phyloP scores from a whole-genome alignment of 2,329 filamentous ascomycete genomes.

The Zymoseptoria tritici region DNA sequence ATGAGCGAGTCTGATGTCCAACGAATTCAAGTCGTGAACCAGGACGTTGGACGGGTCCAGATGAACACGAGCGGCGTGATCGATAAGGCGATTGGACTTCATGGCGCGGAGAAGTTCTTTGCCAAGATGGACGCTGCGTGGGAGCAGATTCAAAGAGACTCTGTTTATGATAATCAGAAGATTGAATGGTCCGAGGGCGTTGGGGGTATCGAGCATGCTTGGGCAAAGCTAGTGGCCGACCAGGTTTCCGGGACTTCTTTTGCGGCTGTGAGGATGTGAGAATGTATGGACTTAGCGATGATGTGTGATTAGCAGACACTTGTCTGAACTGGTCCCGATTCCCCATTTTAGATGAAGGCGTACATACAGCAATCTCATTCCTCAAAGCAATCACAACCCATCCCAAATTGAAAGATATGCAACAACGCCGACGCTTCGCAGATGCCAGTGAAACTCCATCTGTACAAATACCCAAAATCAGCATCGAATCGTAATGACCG shows the following conservation, averaged over 20 bases:
- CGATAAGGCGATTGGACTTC: constrained; percentile 3
- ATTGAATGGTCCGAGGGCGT: background rate
- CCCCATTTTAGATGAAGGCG: too few species aligned
- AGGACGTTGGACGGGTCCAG: constrained; percentile 4
- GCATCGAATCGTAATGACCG: background rate
- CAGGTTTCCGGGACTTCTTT: background rate
- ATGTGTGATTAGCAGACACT: too few species aligned
- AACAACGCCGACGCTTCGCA: background rate
- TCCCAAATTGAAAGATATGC: background rate
- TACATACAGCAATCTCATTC: background rate
- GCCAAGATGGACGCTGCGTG: constrained; percentile 3
- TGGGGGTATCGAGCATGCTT: background rate
- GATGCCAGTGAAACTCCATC: background rate
- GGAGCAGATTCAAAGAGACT: background rate
- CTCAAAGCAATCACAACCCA: background rate
- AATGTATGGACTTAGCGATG: background rate
- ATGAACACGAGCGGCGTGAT: constrained; percentile 15
- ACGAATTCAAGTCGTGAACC: background rate
- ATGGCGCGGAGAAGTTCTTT: constrained; percentile 11
- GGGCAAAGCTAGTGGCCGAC: background rate
- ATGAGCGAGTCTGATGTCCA: background rate
- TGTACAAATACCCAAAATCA: background rate
- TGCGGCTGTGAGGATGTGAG: background rate
- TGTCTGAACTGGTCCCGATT: too few species aligned
- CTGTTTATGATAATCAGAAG: background rate